Conservation (phyloP, 23 red algal species). For the Cyanidioschyzon merolae region DNA sequence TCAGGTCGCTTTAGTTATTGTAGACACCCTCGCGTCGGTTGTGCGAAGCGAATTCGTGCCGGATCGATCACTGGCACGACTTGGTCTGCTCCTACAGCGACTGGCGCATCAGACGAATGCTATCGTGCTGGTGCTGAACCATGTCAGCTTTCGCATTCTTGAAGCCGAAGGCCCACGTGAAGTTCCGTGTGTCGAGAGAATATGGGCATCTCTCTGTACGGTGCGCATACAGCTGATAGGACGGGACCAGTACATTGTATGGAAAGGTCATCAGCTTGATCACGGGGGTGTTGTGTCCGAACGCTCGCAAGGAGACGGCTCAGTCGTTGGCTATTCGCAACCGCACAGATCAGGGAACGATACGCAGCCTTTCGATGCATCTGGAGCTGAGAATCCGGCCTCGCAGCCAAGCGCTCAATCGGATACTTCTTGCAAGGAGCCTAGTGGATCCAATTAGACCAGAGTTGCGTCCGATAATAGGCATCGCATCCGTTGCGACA, state of each 20-base stretch:
- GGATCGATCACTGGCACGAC: neutral
- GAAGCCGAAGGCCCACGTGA: neutral
- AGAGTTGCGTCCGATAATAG: too few relatives aligned
- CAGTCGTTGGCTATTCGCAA: too few relatives aligned
- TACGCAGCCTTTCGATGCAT: too few relatives aligned
- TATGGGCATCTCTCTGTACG: neutral
- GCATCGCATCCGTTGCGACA: too few relatives aligned
- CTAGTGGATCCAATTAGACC: too few relatives aligned
- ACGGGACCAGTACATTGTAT: neutral
- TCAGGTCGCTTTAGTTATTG: neutral
- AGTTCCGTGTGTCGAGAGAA: neutral
- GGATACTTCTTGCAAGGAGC: too few relatives aligned
- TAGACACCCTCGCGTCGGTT: neutral
- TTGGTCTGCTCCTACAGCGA: neutral
- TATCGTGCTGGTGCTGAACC: slow-evolving; percentile 10
- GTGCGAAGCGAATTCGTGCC: neutral
- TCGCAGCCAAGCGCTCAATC: too few relatives aligned
- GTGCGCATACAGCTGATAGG: neutral
- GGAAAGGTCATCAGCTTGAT: neutral
- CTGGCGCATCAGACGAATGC: neutral
- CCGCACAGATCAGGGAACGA: too few relatives aligned
- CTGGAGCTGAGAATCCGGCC: too few relatives aligned
- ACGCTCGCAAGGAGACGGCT: too few relatives aligned
- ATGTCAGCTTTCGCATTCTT: neutral
- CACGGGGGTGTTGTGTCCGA: neutral